A percentile compares a stretch with the other conserved stretches of the same genome.
phyloP scores from a whole-genome alignment of 2,329 filamentous ascomycete genomes.

The Fragosphaeria purpurea region DNA sequence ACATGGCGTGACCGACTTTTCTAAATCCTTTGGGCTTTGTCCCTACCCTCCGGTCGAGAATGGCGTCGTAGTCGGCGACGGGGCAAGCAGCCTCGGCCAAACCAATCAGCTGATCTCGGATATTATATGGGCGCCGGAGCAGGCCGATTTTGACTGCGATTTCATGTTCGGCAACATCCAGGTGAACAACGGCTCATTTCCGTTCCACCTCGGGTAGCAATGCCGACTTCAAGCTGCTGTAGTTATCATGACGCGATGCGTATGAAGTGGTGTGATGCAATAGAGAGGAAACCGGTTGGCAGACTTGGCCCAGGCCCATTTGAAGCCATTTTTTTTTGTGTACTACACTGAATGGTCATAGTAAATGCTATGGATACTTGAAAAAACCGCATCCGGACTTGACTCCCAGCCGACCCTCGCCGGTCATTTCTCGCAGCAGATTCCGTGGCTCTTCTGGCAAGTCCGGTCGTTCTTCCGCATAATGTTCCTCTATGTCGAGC shows the following conservation, averaged over 20 bases:
- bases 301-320: no score
- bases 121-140: slow-evolving; percentile 2
- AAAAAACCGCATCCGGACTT: not conserved
- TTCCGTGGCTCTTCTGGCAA: not conserved
- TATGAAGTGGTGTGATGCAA: no score
- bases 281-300: no score
- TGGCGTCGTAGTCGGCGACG: not conserved
- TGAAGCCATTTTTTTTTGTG: no score
- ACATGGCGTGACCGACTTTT: not conserved
- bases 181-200: not conserved
- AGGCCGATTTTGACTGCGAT: slow-evolving; percentile 1
- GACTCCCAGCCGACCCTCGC: not conserved
- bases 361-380: not conserved
- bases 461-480: not conserved
- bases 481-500: slow-evolving; percentile 1
- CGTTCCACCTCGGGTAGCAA: not conserved
- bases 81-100: not conserved
- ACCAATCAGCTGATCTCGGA: slow-evolving; percentile 1
- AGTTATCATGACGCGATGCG: no score
- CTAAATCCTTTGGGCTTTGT: not conserved
- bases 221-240: no score
- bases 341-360: no score
- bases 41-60: not conserved
- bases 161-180: slow-evolving; percentile 3
- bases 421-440: not conserved